A percentile compares a stretch with the other conserved stretches of the same genome.
Conservation (phyloP, 2,329 filamentous ascomycete genomes). For the Achaetomium macrosporum region DNA sequence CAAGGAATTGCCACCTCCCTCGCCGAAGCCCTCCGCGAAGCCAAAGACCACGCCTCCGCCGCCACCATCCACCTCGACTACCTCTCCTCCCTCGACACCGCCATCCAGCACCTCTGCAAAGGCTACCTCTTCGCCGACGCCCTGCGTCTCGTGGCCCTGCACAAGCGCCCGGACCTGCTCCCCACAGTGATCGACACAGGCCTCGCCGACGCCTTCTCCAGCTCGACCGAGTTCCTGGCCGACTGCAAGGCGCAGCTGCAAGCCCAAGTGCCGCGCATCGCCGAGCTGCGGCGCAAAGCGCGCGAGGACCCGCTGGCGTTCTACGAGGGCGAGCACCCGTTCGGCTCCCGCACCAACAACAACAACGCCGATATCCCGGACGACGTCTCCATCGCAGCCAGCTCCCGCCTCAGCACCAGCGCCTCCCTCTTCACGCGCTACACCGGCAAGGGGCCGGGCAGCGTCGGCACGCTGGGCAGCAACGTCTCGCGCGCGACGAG, state of each 20-base stretch:
- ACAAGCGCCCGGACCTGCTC: slow-evolving; percentile 57
- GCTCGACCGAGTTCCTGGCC: slow-evolving; percentile 83
- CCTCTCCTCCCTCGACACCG: slow-evolving; percentile 62
- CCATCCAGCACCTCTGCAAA: slow-evolving; percentile 75
- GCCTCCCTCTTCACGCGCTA: slow-evolving; percentile 65
- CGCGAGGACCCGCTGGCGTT: slow-evolving; percentile 80
- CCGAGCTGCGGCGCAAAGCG: slow-evolving; percentile 75
- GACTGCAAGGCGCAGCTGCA: slow-evolving; percentile 83
- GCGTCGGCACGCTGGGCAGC: slow-evolving; percentile 48
- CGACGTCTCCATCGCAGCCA: slow-evolving; percentile 82
- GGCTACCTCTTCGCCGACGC: slow-evolving; percentile 85
- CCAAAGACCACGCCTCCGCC: slow-evolving; percentile 75
- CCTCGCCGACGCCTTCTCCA: slow-evolving; percentile 72
- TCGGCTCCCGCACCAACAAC: slow-evolving; percentile 29
- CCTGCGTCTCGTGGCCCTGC: slow-evolving; percentile 66
- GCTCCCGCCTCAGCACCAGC: slow-evolving; percentile 67
- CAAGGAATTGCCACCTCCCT: slow-evolving; percentile 64
- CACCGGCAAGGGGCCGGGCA: slow-evolving; percentile 23
- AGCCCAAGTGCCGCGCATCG: slow-evolving; percentile 79
- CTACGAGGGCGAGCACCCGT: slow-evolving; percentile 66
- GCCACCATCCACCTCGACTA: slow-evolving; percentile 79
- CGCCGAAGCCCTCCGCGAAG: slow-evolving; percentile 72
- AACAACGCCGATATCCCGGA: slow-evolving; percentile 71
- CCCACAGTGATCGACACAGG: slow-evolving; percentile 65
- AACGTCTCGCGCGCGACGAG: slow-evolving; percentile 71